A percentile compares a stretch with the other conserved stretches of the same genome.
phyloP scores from a whole-genome alignment of 441 rosid species.

The Pelargonium cotyledonis region DNA sequence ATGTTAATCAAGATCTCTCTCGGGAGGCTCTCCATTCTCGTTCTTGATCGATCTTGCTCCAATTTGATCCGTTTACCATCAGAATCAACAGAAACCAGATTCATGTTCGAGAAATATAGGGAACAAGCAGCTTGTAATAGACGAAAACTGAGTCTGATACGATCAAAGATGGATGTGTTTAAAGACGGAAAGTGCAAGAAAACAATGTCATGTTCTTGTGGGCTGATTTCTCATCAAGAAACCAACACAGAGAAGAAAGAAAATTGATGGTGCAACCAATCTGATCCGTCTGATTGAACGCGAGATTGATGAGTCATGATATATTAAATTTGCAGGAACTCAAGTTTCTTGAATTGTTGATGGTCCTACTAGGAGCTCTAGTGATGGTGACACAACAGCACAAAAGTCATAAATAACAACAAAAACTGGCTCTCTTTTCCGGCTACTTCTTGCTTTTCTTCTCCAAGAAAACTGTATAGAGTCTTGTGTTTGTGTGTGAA shows the following conservation, averaged over 20 bases:
- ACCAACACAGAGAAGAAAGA: neutral
- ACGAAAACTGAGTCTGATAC: neutral
- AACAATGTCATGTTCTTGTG: neutral
- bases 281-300: neutral
- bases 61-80: conserved; percentile 11
- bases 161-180: neutral
- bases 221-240: conserved; percentile 1
- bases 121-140: neutral
- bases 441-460: too few species aligned
- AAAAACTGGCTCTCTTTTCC: too few species aligned
- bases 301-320: neutral
- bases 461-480: too few species aligned
- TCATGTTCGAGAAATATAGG: conserved; percentile 19
- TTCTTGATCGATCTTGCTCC: conserved; percentile 18
- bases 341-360: too few species aligned
- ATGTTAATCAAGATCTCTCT: conserved; percentile 55
- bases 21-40: conserved; percentile 54
- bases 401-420: too few species aligned
- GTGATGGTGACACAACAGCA: too few species aligned
- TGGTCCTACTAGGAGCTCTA: too few species aligned
- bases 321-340: neutral
- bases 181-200: conserved; percentile 2
- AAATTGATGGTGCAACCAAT: neutral
- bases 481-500: too few species aligned
- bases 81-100: conserved; percentile 9